Conservation (phyloP, 208 protist genomes). For the Acanthamoeba culbertsoni region DNA sequence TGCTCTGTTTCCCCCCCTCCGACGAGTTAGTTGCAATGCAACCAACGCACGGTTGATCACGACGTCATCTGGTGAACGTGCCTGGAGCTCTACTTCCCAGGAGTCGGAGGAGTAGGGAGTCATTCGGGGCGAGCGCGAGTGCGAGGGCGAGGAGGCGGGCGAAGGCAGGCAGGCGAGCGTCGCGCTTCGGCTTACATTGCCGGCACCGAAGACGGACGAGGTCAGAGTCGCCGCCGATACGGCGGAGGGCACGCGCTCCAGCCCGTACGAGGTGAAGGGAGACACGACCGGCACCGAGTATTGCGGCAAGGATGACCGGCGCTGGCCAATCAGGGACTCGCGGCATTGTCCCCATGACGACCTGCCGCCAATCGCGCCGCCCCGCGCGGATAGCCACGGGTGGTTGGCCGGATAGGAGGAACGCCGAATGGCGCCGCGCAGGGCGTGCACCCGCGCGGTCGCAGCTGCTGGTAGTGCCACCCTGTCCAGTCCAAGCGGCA, state of each 20-base stretch:
- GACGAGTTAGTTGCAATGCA: neutral
- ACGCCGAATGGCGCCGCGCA: neutral
- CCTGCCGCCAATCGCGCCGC: neutral
- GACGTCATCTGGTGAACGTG: neutral
- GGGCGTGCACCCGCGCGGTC: too few relatives aligned
- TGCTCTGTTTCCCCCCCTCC: neutral
- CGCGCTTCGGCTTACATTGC: neutral
- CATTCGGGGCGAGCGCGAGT: neutral
- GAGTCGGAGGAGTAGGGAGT: neutral
- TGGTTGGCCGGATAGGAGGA: constrained; percentile 12
- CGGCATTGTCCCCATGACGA: neutral
- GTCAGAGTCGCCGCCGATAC: neutral
- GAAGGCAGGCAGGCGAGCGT: neutral
- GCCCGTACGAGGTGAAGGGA: neutral
- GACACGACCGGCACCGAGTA: neutral
- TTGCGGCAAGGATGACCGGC: neutral
- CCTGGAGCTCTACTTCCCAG: neutral
- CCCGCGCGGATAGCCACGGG: neutral
- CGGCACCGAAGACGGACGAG: neutral
- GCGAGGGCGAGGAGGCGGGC: neutral
- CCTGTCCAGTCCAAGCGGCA: too few relatives aligned
- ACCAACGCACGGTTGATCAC: neutral
- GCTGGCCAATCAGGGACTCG: neutral
- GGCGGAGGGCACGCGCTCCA: neutral
- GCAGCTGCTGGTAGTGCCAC: neutral